These are phyloP conservation scores for Neurospora pannonica DNA, from an alignment of 495 filamentous ascomycete genomes.

Conservation along the genomic window DNA sequence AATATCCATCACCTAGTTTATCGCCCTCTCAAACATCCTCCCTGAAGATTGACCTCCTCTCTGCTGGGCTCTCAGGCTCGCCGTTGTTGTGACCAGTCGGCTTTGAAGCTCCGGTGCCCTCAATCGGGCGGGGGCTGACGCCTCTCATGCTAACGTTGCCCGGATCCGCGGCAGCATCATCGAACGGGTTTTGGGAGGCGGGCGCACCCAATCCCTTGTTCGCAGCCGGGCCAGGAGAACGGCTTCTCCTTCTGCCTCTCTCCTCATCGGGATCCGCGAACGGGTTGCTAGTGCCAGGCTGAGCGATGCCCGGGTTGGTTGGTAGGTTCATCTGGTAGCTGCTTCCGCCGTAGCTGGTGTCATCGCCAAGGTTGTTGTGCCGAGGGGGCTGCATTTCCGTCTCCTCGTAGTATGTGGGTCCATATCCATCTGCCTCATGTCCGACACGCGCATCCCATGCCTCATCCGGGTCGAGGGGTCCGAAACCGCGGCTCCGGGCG, in stretches of 20 bases:
- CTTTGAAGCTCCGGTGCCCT: slow-evolving; percentile 4
- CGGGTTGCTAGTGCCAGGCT: not conserved
- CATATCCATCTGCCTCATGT: slow-evolving; percentile 48
- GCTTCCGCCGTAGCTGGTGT: slow-evolving; percentile 10
- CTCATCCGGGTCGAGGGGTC: slow-evolving; percentile 57
- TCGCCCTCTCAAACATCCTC: slow-evolving; percentile 35
- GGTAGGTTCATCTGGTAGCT: slow-evolving; percentile 39
- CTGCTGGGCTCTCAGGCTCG: slow-evolving; percentile 26
- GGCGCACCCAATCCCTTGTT: not conserved
- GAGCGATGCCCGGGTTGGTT: slow-evolving; percentile 4
- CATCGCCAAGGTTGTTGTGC: not conserved
- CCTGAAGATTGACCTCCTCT: slow-evolving; percentile 41
- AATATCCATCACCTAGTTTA: not conserved
- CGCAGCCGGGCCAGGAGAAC: slow-evolving; percentile 13
- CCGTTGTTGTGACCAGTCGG: not conserved
- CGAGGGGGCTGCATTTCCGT: slow-evolving; percentile 42
- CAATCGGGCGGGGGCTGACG: slow-evolving; percentile 47
- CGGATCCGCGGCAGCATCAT: slow-evolving; percentile 40
- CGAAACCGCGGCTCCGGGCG: slow-evolving; percentile 30
- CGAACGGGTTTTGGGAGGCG: slow-evolving; percentile 42
- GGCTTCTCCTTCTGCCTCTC: slow-evolving; percentile 24
- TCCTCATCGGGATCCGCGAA: slow-evolving; percentile 14
- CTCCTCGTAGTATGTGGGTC: slow-evolving; percentile 50
- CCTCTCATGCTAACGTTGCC: slow-evolving; percentile 46
- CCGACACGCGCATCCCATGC: slow-evolving; percentile 62